phyloP scores from a whole-genome alignment of 129 eudicot species.

The Centaurea solstitialis region DNA sequence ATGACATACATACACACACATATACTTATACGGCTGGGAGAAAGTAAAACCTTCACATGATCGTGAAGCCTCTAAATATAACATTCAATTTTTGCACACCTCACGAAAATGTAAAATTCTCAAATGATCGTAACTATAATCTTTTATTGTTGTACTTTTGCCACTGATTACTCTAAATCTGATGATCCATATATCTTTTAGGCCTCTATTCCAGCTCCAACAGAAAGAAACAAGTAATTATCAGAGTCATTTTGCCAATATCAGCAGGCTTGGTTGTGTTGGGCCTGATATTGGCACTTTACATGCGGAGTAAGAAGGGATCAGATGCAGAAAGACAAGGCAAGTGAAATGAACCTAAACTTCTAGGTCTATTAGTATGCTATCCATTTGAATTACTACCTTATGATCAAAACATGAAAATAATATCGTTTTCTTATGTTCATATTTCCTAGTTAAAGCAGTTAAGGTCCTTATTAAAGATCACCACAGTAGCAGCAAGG shows the following conservation, averaged over 20 bases:
- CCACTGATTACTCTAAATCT: not conserved
- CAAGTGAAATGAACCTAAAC: constrained; percentile 1
- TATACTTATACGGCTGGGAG: too few relatives aligned
- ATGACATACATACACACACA: too few relatives aligned
- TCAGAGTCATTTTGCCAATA: not conserved
- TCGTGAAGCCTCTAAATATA: too few relatives aligned
- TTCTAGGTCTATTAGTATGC: not conserved
- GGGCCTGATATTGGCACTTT: not conserved
- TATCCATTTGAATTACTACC: not conserved
- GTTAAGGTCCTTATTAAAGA: not conserved
- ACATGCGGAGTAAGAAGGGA: constrained; percentile 9
- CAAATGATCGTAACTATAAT: not conserved
- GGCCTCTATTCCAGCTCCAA: not conserved
- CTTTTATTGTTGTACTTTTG: not conserved
- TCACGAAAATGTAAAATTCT: too few relatives aligned
- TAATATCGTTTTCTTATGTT: not conserved
- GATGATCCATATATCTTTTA: not conserved
- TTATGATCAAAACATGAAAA: not conserved
- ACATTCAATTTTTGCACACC: too few relatives aligned
- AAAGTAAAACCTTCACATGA: too few relatives aligned
- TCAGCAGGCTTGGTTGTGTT: not conserved
- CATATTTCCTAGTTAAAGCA: not conserved
- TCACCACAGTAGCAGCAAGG: not conserved
- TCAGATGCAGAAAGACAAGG: constrained; percentile 12
- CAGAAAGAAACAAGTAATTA: not conserved